Conservation (phyloP, 1,284 basidiomycete genomes). For the Leccinum insigne region DNA sequence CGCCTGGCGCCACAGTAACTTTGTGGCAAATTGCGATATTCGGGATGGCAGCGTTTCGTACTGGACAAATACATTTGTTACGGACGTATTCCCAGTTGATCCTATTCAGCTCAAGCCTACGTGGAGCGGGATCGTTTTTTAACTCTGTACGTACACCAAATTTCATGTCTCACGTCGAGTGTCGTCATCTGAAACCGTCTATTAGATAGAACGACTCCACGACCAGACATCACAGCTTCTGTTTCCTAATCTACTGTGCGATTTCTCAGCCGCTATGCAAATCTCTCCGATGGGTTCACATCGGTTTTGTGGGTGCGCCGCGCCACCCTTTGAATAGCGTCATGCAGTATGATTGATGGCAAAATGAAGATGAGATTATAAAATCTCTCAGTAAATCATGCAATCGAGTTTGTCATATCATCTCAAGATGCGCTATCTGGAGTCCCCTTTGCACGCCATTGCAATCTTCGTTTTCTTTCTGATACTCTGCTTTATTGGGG, state of each 20-base stretch:
- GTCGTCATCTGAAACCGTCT: conserved; percentile 9
- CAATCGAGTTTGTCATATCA: neutral
- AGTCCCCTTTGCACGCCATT: neutral
- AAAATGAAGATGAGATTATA: conserved; percentile 5
- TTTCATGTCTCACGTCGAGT: conserved; percentile 10
- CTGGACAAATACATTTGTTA: neutral
- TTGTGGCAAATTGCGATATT: neutral
- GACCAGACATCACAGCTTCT: neutral
- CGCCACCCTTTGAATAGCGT: neutral
- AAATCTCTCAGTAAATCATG: neutral
- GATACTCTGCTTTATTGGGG: conserved; percentile 6
- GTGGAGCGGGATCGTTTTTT: neutral
- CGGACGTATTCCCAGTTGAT: neutral
- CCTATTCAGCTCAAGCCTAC: neutral
- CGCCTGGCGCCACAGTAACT: neutral
- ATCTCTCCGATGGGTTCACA: neutral
- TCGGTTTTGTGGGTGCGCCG: neutral
- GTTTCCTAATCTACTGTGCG: conserved; percentile 2
- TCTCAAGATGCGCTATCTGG: conserved; percentile 10
- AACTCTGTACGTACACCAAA: neutral
- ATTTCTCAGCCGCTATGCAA: neutral
- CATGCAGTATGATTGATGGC: neutral
- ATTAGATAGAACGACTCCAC: neutral
- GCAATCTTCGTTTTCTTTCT: conserved; percentile 3
- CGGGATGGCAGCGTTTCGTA: neutral